Conservation (phyloP, 805 yeast genomes). For the Candida orba region DNA sequence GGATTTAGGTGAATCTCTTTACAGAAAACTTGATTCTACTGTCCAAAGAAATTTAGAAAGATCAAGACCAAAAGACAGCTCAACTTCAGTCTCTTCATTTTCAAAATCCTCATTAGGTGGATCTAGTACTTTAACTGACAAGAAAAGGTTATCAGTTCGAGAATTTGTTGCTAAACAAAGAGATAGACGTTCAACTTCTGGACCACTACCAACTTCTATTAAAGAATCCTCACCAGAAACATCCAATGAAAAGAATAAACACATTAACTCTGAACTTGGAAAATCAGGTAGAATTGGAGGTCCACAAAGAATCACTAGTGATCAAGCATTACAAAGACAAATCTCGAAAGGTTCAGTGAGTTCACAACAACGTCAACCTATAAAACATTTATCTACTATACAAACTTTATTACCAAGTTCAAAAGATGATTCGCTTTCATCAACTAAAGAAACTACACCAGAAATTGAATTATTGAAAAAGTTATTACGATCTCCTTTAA, state of each 20-base stretch:
- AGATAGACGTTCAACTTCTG: constrained; percentile 32
- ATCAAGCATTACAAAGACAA: constrained; percentile 12
- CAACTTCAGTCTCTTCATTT: constrained; percentile 7
- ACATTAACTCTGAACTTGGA: constrained; percentile 14
- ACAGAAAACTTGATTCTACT: constrained; percentile 23
- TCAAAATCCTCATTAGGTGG: constrained; percentile 7
- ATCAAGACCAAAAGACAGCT: constrained; percentile 35
- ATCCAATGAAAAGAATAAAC: background rate
- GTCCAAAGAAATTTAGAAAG: constrained; percentile 56
- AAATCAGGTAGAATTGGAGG: constrained; percentile 18
- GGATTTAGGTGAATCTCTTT: constrained; percentile 33
- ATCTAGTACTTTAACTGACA: constrained; percentile 6
- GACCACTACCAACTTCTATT: constrained; percentile 21
- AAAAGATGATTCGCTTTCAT: background rate
- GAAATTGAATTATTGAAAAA: constrained; percentile 5
- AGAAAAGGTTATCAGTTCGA: constrained; percentile 39
- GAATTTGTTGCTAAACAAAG: constrained; percentile 39
- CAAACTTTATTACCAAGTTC: background rate
- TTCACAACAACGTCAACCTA: background rate
- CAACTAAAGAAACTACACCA: background rate
- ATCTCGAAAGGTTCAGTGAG: constrained; percentile 13
- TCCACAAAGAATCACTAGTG: constrained; percentile 20
- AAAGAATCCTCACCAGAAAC: constrained; percentile 1
- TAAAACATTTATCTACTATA: background rate
- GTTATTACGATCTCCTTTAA: constrained; percentile 16